Evolutionary conservation across 768 basidiomycete genomes (phyloP).

Genomic region (Suillus subaureus): DNA sequence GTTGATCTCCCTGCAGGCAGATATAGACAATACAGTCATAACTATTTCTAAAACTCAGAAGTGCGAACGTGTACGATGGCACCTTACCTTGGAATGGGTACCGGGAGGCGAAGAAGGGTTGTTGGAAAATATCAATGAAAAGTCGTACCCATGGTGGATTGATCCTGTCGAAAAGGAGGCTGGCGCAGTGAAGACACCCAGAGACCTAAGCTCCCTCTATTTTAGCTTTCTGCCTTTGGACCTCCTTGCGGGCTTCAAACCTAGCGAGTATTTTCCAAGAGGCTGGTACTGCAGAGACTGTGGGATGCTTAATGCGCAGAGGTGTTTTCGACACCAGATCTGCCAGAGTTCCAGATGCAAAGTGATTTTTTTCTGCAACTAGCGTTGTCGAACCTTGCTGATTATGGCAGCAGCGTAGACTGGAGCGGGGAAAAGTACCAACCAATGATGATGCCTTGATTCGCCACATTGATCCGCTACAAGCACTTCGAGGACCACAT

Average conservation of each 20-base stretch:
- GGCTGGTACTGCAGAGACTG: slow-evolving; percentile 55
- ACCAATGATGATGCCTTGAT: slow-evolving; percentile 3
- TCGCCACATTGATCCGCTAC: slow-evolving; percentile 25
- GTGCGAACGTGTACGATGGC: slow-evolving; percentile 45
- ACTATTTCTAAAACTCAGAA: slow-evolving; percentile 1
- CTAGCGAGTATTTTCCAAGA: slow-evolving; percentile 37
- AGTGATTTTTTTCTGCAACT: slow-evolving; percentile 28
- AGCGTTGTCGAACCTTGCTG: slow-evolving; percentile 9
- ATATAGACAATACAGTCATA: slow-evolving; percentile 2
- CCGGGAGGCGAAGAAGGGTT: slow-evolving; percentile 49
- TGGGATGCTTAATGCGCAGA: slow-evolving; percentile 51
- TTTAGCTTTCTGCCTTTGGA: slow-evolving; percentile 33
- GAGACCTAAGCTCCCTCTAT: slow-evolving; percentile 28
- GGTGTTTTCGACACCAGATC: slow-evolving; percentile 46
- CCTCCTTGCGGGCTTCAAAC: slow-evolving; percentile 31
- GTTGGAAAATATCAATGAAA: slow-evolving; percentile 15
- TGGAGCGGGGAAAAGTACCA: slow-evolving; percentile 14
- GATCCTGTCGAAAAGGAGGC: slow-evolving; percentile 16
- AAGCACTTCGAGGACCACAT: slow-evolving; percentile 24
- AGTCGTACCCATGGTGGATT: slow-evolving; percentile 26
- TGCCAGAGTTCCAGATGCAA: slow-evolving; percentile 45
- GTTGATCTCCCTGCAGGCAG: slow-evolving; percentile 18
- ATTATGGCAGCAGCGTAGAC: slow-evolving; percentile 8
- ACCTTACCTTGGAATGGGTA: slow-evolving; percentile 49
- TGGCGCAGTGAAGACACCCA: slow-evolving; percentile 22